A percentile compares a stretch with the other conserved stretches of the same genome.
Conservation (phyloP, 371 early-diverging fungal genomes). For the Mucor indicus region DNA sequence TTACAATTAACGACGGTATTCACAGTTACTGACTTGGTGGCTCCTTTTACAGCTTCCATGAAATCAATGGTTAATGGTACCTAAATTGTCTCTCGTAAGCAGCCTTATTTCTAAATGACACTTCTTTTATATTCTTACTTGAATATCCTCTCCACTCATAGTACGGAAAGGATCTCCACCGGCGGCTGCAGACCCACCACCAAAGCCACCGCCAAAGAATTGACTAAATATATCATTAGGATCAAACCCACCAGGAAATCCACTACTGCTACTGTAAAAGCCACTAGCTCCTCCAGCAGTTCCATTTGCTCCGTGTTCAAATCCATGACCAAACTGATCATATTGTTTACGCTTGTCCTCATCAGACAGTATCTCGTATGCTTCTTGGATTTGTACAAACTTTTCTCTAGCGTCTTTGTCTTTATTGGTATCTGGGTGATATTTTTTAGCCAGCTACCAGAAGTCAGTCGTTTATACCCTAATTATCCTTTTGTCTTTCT, state of each 20-base stretch:
- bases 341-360: constrained; percentile 81
- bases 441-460: constrained; percentile 86
- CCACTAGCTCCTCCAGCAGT: constrained; percentile 1
- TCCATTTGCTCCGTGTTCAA: constrained; percentile 12
- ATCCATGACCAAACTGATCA: constrained; percentile 80
- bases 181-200: constrained; percentile 29
- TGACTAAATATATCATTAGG: constrained; percentile 64
- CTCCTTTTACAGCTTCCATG: constrained; percentile 89
- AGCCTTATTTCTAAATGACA: too few species aligned
- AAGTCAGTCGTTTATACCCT: too few species aligned
- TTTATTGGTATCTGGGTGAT: constrained; percentile 96
- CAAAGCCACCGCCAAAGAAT: constrained; percentile 66
- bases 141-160: constrained; percentile 48
- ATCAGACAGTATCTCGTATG: constrained; percentile 91
- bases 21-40: constrained; percentile 58
- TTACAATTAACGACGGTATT: constrained; percentile 63
- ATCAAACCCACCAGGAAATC: constrained; percentile 58
- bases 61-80: constrained; percentile 65
- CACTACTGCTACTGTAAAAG: constrained; percentile 12
- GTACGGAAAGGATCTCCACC: constrained; percentile 14
- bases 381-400: constrained; percentile 93
- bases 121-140: too few species aligned
- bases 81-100: background rate
- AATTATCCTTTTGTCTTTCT: background rate
- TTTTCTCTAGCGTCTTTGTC: constrained; percentile 84